Evolutionary conservation across 2,329 filamentous ascomycete species (phyloP), one percentile per base, ranked within the genome.

Genomic region (Zasmidium angulare): DNA sequence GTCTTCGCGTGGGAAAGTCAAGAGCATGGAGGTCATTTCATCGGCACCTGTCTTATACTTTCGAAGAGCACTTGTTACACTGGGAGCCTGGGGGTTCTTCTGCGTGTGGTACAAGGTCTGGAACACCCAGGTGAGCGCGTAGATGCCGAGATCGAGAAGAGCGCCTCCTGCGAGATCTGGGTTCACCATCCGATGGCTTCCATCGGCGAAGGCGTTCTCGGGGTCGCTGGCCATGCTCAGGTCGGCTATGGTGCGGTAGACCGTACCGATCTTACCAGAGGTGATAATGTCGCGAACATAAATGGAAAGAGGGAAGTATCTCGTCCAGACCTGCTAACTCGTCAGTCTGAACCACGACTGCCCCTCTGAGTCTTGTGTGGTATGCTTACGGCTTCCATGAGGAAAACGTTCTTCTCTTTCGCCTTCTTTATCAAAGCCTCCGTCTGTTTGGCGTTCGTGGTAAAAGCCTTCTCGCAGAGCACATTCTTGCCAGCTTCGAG

Each of bases 391-490:
- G 74, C 74, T 77, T 93, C 90, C 89, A 93, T 92, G 62, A 93
- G 77, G 66, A 76, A 76, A 1, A 81, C 89, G 89, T 66, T 91
- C 81, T 91, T 93, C 70, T 85, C 82, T 72, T 80, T 84, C 6
- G 92, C 92, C 60, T 84, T 87, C 63, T 88, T 85, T 53, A 88
- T 84, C 23, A 96, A 81, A 72, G 86, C 86, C 75, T 84, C 85
- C 22, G 89, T 81, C 77, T 96, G 92, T 10, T 85, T 81, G 2
- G 89, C 91, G 64, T 89, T 96, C 63, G 93, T 89, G 1, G 91
- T 96, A 69, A 96, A 88, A 0, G 92, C 86, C 81, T 96, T 96
- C 76, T 96, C 92, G 75, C 91, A 96, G 31, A 96, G 84, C 26
- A 96, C 91, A 69, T 93, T 84, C 81, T 96, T 96, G 69, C 90